Evolutionary conservation across 2,329 filamentous ascomycete genomes (phyloP), one percentile per base, ranked within the genome.

Genomic region (Davidsoniella eucalypti): DNA sequence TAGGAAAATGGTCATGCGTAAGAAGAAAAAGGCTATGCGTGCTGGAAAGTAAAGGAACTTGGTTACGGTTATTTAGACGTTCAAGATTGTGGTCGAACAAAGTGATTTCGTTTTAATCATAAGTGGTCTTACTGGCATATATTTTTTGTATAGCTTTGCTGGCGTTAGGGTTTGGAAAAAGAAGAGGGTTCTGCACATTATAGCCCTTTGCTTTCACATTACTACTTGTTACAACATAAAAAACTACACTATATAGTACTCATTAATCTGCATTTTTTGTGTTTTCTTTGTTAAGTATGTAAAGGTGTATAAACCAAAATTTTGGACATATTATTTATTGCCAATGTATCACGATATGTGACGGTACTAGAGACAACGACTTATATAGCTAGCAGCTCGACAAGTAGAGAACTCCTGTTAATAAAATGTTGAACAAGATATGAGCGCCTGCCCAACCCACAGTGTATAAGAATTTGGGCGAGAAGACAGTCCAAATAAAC

Each of bases 401-500:
- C 33, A 39, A 52, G 59, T 73, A 79, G 44, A 84, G 57, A 37
- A 75, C 49, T 26, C 77, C 70, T 1, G 78, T 79, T 41, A 82
- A 57, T 4, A 74, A 68, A 33, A 88, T 58, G 62, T 90, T 87
- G 41, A 90, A 69, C 37, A 74, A 61, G 54, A 88, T 61, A 73
- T 98, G 90, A 67, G 88, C 86, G 6, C 77, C 84, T 43, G 90
- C 79, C 93, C 92, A 98, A 12, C 83, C 87, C 71, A 92, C 82
- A 55, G 80, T 84, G 63, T 94, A 98, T 56, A 98, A 67, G 63
- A 88, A 96, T 64, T 96, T 98, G 0, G 92, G 92, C 56, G 86
- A 94, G 64, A 98, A 98, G 9, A 98, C 92, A 0, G 90, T 96
- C 92, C 92, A 98, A 54, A 98, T 88, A 62, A 98, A 98, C 52